These are phyloP conservation scores for Syzygium aqueum DNA, from an alignment of 345 rosid species.

Conservation along the genomic window DNA sequence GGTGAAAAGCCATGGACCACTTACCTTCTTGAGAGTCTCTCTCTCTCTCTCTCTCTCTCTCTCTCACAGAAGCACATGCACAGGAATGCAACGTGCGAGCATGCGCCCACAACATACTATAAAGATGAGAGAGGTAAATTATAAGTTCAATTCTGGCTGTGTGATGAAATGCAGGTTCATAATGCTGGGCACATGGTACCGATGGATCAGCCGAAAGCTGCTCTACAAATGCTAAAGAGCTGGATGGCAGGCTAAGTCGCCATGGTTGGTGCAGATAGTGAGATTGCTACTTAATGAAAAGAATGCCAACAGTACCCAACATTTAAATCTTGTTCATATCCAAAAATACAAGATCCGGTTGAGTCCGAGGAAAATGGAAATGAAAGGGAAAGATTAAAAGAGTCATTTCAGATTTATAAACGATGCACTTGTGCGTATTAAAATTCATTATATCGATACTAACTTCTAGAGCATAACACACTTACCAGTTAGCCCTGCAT, in stretches of 20 bases:
- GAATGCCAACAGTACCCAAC: background rate
- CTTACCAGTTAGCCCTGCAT: background rate
- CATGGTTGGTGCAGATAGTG: background rate
- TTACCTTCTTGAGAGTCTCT: conserved; percentile 59
- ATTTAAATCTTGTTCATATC: background rate
- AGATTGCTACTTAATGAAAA: background rate
- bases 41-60: background rate
- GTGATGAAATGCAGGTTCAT: conserved; percentile 34
- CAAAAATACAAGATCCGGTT: background rate
- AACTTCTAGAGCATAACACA: background rate
- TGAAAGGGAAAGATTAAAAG: too few relatives aligned
- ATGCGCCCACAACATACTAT: background rate
- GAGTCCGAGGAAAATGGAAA: too few relatives aligned
- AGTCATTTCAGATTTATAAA: too few relatives aligned
- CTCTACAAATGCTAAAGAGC: conserved; percentile 60
- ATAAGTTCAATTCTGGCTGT: background rate
- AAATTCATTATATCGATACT: too few relatives aligned
- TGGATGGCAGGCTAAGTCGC: conserved; percentile 71
- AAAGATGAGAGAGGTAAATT: background rate
- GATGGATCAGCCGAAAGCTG: conserved; percentile 92
- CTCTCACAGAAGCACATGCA: background rate
- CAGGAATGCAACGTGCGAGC: background rate
- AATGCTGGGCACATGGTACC: conserved; percentile 91
- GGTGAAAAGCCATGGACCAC: conserved; percentile 51
- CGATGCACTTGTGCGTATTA: too few relatives aligned